A percentile compares a stretch with the other conserved stretches of the same genome.
Evolutionary conservation across 352 stramenopile species (phyloP).

Genomic region (Chrysophaeum taylorii): DNA sequence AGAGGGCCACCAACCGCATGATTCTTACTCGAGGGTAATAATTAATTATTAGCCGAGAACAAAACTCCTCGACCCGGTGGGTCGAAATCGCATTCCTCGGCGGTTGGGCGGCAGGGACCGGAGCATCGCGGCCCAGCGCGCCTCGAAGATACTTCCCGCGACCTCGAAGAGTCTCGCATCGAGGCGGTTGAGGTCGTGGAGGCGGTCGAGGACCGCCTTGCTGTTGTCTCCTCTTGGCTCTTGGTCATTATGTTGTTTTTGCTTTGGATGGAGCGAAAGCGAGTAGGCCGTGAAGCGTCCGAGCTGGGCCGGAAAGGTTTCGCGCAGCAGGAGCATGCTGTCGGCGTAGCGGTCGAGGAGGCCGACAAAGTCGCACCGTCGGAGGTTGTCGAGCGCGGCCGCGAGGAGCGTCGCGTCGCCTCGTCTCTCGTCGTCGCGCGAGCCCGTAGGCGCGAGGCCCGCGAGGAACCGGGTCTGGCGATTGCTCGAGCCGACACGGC

Average conservation of each 20-base stretch:
- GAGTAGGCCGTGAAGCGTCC: too few species aligned
- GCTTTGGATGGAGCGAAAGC: neutral
- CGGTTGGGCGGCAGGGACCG: neutral
- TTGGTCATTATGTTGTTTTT: neutral
- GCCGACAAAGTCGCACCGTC: neutral
- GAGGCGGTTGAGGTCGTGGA: neutral
- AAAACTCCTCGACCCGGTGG: too few species aligned
- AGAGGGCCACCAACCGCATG: too few species aligned
- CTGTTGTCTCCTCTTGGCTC: neutral
- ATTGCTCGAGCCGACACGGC: neutral
- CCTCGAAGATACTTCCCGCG: neutral
- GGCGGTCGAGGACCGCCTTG: neutral
- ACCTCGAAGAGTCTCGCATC: neutral
- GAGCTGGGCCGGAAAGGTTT: neutral
- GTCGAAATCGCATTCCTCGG: neutral
- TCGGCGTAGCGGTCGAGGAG: conserved; percentile 7
- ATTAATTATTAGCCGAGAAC: too few species aligned
- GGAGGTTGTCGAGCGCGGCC: neutral
- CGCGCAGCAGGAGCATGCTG: conserved; percentile 1
- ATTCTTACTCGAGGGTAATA: too few species aligned
- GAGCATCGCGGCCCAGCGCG: neutral
- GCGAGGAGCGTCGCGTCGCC: conserved; percentile 5
- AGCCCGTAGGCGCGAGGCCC: neutral
- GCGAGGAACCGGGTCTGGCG: conserved; percentile 9
- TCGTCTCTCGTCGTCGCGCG: neutral